Evolutionary conservation across 176 grass and related monocot genomes (phyloP), one percentile per base, ranked within the genome.

Genomic region (Echinochloa phyllopogon): DNA sequence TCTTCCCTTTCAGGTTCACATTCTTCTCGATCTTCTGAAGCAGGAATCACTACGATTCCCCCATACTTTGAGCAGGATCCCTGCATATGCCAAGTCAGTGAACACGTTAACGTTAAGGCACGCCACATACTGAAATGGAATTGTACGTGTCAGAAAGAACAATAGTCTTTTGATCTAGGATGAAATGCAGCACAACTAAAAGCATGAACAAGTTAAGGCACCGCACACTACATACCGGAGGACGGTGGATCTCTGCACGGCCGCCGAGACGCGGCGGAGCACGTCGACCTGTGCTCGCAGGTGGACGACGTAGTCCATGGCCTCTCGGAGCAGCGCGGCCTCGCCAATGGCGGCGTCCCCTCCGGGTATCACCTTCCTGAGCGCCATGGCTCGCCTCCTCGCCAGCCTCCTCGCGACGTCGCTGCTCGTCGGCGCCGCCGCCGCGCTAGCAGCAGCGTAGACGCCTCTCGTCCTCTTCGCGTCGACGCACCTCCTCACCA

Each of bases 261-360:
- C 80, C 20, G 69, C 77, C 12, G 90, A 84, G 55, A 97, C 67
- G 48, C 39, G 68, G 69, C 85, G 82, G 85, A 97, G 89, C 42
- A 97, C 67, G 53, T 97, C 86, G 10, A 92, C 94, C 76, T 94
- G 92, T 1, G 90, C 83, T 57, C 82, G 77, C 10, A 97, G 87
- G 37, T 89, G 88, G 40, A 88, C 64, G 18, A 87, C 79, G 44
- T 97, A 94, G 66, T 97, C 94, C 66, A 97, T 55, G 70, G 90
- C 59, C 25, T 97, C 94, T 21, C 66, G 86, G 39, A 97, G 55
- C 81, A 94, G 85, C 29, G 83, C 74, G 37, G 47, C 69, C 41
- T 88, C 92, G 33, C 83, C 73, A 43, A 87, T 42, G 29, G 63
- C 20, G 25, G 65, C n/a, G 40, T 84, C 65, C 27, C 88, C 87